Evolutionary conservation across 495 filamentous ascomycete genomes (phyloP), one percentile per base, ranked within the genome.

Genomic region (Aspergillus biplanus): DNA sequence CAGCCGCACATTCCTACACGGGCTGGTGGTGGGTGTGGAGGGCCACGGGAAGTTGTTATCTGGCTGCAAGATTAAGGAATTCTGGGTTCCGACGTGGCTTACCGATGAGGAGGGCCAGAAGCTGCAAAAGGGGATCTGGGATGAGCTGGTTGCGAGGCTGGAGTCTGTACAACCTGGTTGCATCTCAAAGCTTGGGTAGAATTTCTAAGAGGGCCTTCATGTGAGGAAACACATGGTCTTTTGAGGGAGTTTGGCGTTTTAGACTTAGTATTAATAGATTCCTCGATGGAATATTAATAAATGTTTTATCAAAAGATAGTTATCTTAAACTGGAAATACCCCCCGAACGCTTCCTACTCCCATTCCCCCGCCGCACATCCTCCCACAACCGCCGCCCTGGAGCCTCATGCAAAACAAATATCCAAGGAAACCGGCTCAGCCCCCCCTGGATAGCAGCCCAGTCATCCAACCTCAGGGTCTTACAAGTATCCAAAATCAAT

Each of bases 71-170:
- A 54, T 69, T 44, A 69, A 67, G n/a, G 65, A 75, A 46, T 73
- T 66, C 35, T 63, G 67, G 46, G 34, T 66, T 52, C 73, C 70
- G 44, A 61, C 59, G 34, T 67, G 60, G 65, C 57, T 78, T 11
- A 65, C 67, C 4, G 64, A 74, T 27, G 61, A 73, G 13, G 70
- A 70, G 33, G 78, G 78, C 12, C 71, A 72, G 65, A 63, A 75
- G 33, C 61, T 77, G 62, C 74, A 80, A 55, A 68, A 70, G 32
- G 52, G 69, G 37, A 69, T 78, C 7, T 79, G 78, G 75, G 71
- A 73, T 11, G 75, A 76, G 56, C 63, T 81, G 32, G 64, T 71
- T 27, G 13, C 33, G 6, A 56, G 42, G 42, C 33, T 70, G 56
- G 68, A 70, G 54, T 33, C 52, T 16, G 56, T 66, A 7, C 57